phyloP scores from a whole-genome alignment of 177 flowering plant species.

The Vitis hybrid region DNA sequence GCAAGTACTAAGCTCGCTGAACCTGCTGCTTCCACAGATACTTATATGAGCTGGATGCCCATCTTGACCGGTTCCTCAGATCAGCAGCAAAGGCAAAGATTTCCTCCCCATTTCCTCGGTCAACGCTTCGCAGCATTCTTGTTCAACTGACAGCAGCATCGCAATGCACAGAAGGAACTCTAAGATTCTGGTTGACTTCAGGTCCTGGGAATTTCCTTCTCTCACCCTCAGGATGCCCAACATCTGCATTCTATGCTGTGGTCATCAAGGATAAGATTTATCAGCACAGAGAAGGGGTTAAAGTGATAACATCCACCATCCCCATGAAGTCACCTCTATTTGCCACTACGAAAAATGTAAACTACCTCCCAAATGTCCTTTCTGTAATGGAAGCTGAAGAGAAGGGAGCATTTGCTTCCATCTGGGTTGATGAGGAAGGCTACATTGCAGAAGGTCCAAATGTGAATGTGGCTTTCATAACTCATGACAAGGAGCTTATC shows the following conservation, averaged over 20 bases:
- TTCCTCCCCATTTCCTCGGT: constrained; percentile 52
- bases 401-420: constrained; percentile 69
- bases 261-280: constrained; percentile 57
- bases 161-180: constrained; percentile 61
- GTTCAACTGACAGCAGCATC: constrained; percentile 64
- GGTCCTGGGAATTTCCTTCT: constrained; percentile 90
- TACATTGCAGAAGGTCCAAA: constrained; percentile 87
- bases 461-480: constrained; percentile 81
- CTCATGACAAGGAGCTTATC: constrained; percentile 63
- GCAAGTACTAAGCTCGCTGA: too few relatives aligned
- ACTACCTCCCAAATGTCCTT: constrained; percentile 86
- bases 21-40: constrained; percentile 32
- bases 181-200: constrained; percentile 81
- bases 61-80: constrained; percentile 71
- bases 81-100: constrained; percentile 76
- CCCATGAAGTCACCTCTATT: constrained; percentile 79
- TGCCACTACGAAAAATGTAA: constrained; percentile 86
- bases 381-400: constrained; percentile 84
- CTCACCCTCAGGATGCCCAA: constrained; percentile 66
- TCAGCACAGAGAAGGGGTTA: constrained; percentile 77
- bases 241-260: constrained; percentile 80
- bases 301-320: constrained; percentile 69
- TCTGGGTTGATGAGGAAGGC: constrained; percentile 86
- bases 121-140: constrained; percentile 67
- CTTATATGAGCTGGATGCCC: constrained; percentile 77